Evolutionary conservation across 371 early-diverging fungal species (phyloP).

Genomic region (Saksenaea vasiformis): DNA sequence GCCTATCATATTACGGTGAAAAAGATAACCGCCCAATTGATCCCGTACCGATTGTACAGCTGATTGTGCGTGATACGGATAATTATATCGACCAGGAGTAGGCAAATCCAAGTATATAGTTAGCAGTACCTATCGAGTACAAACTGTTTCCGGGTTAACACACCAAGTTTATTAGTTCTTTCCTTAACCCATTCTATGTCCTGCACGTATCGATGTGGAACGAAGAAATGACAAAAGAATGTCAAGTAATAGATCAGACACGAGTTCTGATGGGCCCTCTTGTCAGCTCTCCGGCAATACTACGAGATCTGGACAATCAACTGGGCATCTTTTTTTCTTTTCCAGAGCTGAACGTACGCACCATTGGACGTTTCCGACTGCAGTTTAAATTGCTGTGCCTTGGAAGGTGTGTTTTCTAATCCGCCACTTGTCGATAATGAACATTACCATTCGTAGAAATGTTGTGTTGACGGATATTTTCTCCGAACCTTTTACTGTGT

Average conservation of each 20-base stretch:
- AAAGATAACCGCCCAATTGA: slow-evolving; percentile 77
- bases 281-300: slow-evolving; percentile 50
- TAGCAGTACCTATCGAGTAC: background rate
- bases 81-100: slow-evolving; percentile 6
- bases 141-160: background rate
- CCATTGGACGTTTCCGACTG: slow-evolving; percentile 42
- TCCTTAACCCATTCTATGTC: slow-evolving; percentile 22
- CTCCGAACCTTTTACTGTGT: slow-evolving; percentile 53
- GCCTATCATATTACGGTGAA: slow-evolving; percentile 70
- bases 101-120: slow-evolving; percentile 6
- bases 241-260: slow-evolving; percentile 12
- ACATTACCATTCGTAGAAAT: slow-evolving; percentile 20
- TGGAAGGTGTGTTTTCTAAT: slow-evolving; percentile 21
- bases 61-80: slow-evolving; percentile 24
- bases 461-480: slow-evolving; percentile 25
- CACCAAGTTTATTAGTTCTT: background rate
- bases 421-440: background rate
- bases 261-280: slow-evolving; percentile 58
- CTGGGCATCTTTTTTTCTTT: slow-evolving; percentile 59
- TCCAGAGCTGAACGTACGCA: slow-evolving; percentile 50
- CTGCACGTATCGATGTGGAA: slow-evolving; percentile 28
- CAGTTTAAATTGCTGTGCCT: slow-evolving; percentile 45
- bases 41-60: slow-evolving; percentile 68
- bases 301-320: slow-evolving; percentile 46
- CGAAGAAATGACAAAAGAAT: slow-evolving; percentile 19